Percentiles rank a stretch among this genome's conserved stretches.
Conservation (phyloP, 768 basidiomycete species). For the Serpula lacrymans region DNA sequence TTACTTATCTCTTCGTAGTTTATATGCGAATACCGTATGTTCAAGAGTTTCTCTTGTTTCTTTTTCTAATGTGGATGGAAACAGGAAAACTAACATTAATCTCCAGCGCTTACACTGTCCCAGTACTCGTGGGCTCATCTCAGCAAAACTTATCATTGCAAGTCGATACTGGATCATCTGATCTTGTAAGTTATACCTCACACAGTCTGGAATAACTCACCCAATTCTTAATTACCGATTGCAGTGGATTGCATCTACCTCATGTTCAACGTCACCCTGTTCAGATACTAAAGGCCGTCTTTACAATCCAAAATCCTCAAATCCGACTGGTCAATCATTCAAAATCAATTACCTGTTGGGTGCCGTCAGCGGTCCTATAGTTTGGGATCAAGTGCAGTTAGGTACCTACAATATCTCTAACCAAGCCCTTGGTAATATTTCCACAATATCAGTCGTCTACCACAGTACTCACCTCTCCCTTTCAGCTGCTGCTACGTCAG, state of each 20-base stretch:
- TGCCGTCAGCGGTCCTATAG: conserved; percentile 54
- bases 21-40: not conserved
- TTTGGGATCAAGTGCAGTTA: conserved; percentile 63
- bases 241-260: conserved; percentile 73
- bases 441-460: not conserved
- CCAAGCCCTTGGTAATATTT: conserved; percentile 65
- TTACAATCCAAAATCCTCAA: conserved; percentile 55
- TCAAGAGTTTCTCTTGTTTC: not conserved
- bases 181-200: conserved; percentile 49
- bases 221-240: conserved; percentile 2
- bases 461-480: not conserved
- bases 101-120: conserved; percentile 62
- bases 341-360: conserved; percentile 60
- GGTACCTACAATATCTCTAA: conserved; percentile 61
- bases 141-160: conserved; percentile 58
- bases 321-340: conserved; percentile 41
- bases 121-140: conserved; percentile 48
- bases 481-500: conserved; percentile 55
- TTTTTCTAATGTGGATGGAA: not conserved
- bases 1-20: not conserved
- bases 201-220: conserved; percentile 5
- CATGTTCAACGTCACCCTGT: conserved; percentile 58
- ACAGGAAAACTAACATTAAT: conserved; percentile 1
- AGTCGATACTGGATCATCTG: conserved; percentile 80
- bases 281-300: conserved; percentile 39